Conservation (phyloP, 352 stramenopile genomes). For the Phytophthora parvispora region DNA sequence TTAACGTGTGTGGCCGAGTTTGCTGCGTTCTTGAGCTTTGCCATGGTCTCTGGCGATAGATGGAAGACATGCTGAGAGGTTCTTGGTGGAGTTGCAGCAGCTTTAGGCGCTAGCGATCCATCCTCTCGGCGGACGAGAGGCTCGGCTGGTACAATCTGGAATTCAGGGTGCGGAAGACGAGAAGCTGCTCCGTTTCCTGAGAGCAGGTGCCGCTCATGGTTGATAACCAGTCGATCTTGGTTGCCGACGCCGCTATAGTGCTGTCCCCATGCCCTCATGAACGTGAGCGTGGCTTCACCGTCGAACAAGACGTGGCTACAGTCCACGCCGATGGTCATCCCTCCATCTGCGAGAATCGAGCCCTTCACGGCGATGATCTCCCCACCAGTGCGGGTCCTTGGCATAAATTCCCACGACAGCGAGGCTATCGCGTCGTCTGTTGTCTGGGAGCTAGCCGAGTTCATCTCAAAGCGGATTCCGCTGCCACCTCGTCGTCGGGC, state of each 20-base stretch:
- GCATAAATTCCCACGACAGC: conserved; percentile 49
- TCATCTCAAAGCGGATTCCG: conserved; percentile 47
- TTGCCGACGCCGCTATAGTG: conserved; percentile 45
- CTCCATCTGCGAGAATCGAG: conserved; percentile 56
- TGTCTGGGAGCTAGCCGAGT: conserved; percentile 9
- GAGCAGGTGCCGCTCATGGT: conserved; percentile 53
- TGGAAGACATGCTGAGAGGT: conserved; percentile 57
- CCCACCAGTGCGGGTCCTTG: conserved; percentile 9
- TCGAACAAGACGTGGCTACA: conserved; percentile 62
- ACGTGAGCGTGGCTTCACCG: conserved; percentile 60
- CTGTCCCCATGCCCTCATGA: conserved; percentile 61
- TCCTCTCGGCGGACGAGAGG: conserved; percentile 25
- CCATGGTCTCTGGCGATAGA: conserved; percentile 40
- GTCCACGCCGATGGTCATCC: conserved; percentile 56
- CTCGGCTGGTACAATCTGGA: conserved; percentile 25
- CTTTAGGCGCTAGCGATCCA: conserved; percentile 26
- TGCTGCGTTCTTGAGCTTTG: conserved; percentile 29
- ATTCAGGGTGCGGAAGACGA: conserved; percentile 51
- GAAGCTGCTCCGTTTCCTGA: conserved; percentile 17
- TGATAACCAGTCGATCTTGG: conserved; percentile 36
- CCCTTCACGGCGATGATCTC: conserved; percentile 50
- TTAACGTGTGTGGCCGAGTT: background rate
- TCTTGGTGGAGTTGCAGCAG: conserved; percentile 18
- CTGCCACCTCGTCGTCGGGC: conserved; percentile 20
- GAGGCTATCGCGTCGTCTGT: conserved; percentile 40